Conservation (phyloP, 1,284 basidiomycete species). For the Coniferiporia sulphurascens region DNA sequence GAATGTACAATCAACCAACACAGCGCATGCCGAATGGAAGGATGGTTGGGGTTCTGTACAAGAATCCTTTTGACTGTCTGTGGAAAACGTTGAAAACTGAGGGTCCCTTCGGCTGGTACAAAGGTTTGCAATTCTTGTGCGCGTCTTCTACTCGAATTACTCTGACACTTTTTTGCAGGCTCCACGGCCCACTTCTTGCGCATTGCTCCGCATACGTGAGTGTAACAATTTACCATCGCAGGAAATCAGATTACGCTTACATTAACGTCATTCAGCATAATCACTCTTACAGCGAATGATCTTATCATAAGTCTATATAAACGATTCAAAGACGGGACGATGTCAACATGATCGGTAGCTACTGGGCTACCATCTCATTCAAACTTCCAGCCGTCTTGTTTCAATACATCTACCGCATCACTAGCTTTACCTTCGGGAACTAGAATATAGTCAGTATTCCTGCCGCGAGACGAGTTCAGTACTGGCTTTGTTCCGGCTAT, state of each 20-base stretch:
- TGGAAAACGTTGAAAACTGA: conserved; percentile 94
- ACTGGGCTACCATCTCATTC: not conserved
- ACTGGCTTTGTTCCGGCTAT: conserved; percentile 4
- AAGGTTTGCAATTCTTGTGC: conserved; percentile 47
- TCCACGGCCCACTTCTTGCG: conserved; percentile 89
- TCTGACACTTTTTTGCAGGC: conserved; percentile 39
- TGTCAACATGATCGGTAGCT: not conserved
- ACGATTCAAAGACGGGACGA: conserved; percentile 22
- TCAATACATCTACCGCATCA: conserved; percentile 38
- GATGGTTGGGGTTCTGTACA: conserved; percentile 76
- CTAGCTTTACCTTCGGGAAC: conserved; percentile 40
- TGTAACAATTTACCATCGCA: conserved; percentile 12
- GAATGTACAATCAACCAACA: conserved; percentile 96
- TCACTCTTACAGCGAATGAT: conserved; percentile 85
- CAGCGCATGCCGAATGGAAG: conserved; percentile 68
- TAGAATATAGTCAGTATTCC: conserved; percentile 62
- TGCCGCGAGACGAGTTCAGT: conserved; percentile 23
- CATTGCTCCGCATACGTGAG: conserved; percentile 89
- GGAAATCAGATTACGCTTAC: not conserved
- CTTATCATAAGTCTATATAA: conserved; percentile 76
- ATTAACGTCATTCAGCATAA: conserved; percentile 46
- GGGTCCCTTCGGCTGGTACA: conserved; percentile 89
- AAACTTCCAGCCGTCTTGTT: conserved; percentile 42
- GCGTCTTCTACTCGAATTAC: not conserved
- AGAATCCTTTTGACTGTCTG: conserved; percentile 91